These are phyloP conservation scores for Melanogaster broomeanus DNA, from an alignment of 768 basidiomycete species.

Conservation along the genomic window DNA sequence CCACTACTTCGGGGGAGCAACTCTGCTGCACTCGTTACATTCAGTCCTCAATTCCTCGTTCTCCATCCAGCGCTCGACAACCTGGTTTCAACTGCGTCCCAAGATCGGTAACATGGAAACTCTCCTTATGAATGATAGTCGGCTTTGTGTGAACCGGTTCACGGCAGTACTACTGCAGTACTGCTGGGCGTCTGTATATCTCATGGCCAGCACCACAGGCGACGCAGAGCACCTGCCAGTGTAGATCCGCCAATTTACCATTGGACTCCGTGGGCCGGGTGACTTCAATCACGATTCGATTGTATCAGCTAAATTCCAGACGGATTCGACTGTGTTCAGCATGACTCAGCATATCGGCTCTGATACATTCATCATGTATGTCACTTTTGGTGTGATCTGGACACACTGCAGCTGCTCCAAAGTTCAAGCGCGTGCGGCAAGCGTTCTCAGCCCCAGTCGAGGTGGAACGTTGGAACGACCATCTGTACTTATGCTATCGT, in stretches of 20 bases:
- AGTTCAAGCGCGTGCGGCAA: too few species aligned
- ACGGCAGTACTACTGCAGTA: constrained; percentile 93
- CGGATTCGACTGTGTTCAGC: too few species aligned
- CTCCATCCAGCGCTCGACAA: constrained; percentile 84
- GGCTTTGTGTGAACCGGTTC: constrained; percentile 59
- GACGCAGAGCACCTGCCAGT: background rate
- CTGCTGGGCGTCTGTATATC: constrained; percentile 66
- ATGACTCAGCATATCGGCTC: too few species aligned
- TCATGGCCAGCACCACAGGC: background rate
- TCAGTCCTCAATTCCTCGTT: constrained; percentile 62
- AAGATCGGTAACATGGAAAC: constrained; percentile 86
- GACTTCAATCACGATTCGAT: constrained; percentile 88
- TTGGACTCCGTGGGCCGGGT: constrained; percentile 72
- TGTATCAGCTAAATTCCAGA: constrained; percentile 87
- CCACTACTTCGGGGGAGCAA: constrained; percentile 57
- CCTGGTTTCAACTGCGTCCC: constrained; percentile 92
- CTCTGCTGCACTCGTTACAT: constrained; percentile 69
- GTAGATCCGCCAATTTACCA: constrained; percentile 50
- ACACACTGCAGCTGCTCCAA: too few species aligned
- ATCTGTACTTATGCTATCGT: too few species aligned
- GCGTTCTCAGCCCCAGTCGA: too few species aligned
- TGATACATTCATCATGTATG: too few species aligned
- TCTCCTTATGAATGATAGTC: constrained; percentile 80
- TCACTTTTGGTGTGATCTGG: too few species aligned
- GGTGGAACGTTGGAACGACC: too few species aligned